These are phyloP conservation scores for Brassica cretica DNA, from an alignment of 345 rosid genomes.

Conservation along the genomic window DNA sequence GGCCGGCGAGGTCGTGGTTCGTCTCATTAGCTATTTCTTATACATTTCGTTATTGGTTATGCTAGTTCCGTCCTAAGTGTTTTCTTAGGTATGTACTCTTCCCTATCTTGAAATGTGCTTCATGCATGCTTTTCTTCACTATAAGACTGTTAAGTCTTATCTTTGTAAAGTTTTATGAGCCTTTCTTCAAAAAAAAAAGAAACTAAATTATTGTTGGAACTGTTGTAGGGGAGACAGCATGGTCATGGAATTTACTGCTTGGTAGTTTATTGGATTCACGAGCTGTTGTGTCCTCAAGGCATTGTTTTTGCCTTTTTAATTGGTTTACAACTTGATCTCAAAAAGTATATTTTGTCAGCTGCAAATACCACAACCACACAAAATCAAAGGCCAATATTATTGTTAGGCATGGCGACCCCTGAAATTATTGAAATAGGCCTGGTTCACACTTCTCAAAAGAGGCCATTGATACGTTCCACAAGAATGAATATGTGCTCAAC, in stretches of 20 bases:
- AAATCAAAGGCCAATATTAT: neutral
- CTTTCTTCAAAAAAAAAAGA: too few relatives aligned
- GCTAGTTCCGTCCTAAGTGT: too few relatives aligned
- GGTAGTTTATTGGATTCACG: slow-evolving; percentile 19
- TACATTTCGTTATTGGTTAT: too few relatives aligned
- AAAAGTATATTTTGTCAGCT: neutral
- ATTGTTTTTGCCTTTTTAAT: slow-evolving; percentile 5
- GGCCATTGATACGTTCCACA: slow-evolving; percentile 59
- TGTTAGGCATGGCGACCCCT: slow-evolving; percentile 30
- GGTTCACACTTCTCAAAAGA: slow-evolving; percentile 51
- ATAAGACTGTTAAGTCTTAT: neutral
- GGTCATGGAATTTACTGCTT: slow-evolving; percentile 24
- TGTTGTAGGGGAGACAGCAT: slow-evolving; percentile 7
- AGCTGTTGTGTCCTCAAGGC: slow-evolving; percentile 23
- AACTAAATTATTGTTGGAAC: neutral
- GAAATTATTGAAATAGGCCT: slow-evolving; percentile 47
- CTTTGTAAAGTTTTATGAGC: too few relatives aligned
- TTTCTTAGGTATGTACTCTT: too few relatives aligned
- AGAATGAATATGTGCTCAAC: slow-evolving; percentile 38
- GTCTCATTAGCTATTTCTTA: too few relatives aligned
- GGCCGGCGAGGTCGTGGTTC: too few relatives aligned
- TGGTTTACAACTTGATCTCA: neutral
- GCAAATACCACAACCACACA: slow-evolving; percentile 17
- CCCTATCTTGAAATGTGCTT: too few relatives aligned
- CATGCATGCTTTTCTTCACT: too few relatives aligned